phyloP scores from a whole-genome alignment of 805 yeast genomes.

The Kluyveromyces wickerhamii region DNA sequence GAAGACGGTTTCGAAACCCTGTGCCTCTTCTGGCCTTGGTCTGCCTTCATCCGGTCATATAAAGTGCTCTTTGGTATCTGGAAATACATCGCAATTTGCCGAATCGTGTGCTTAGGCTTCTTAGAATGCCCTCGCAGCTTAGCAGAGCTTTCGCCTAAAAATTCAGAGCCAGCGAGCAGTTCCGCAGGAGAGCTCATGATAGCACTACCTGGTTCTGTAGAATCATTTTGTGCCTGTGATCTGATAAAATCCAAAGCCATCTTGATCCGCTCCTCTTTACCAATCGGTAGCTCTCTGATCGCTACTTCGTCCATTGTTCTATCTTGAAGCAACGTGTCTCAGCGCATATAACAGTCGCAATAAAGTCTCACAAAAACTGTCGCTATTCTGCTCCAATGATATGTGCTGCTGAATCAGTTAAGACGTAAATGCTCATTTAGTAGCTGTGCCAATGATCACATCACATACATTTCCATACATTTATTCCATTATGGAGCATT shows the following conservation, averaged over 20 bases:
- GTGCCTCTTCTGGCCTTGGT: constrained; percentile 5
- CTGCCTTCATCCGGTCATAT: constrained; percentile 16
- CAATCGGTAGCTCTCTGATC: constrained; percentile 42
- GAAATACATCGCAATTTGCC: constrained; percentile 21
- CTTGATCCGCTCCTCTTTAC: constrained; percentile 20
- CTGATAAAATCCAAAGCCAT: constrained; percentile 19
- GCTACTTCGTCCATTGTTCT: constrained; percentile 1
- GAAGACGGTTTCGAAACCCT: too few species aligned
- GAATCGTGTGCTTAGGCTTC: constrained; percentile 14
- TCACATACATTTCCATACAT: too few species aligned
- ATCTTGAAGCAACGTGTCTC: too few species aligned
- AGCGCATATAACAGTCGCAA: too few species aligned
- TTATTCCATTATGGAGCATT: too few species aligned
- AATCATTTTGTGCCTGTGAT: too few species aligned
- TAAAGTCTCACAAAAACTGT: too few species aligned
- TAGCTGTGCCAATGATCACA: too few species aligned
- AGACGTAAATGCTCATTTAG: too few species aligned
- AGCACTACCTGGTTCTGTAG: too few species aligned
- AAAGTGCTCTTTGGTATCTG: constrained; percentile 23
- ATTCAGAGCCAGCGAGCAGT: constrained; percentile 8
- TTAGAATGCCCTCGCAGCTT: constrained; percentile 3
- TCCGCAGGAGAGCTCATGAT: constrained; percentile 11
- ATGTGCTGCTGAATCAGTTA: too few species aligned
- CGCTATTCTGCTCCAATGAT: too few species aligned
- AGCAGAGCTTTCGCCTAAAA: constrained; percentile 10